Evolutionary conservation across 768 basidiomycete genomes (phyloP).

Genomic region (Rhizopogon vulgaris): DNA sequence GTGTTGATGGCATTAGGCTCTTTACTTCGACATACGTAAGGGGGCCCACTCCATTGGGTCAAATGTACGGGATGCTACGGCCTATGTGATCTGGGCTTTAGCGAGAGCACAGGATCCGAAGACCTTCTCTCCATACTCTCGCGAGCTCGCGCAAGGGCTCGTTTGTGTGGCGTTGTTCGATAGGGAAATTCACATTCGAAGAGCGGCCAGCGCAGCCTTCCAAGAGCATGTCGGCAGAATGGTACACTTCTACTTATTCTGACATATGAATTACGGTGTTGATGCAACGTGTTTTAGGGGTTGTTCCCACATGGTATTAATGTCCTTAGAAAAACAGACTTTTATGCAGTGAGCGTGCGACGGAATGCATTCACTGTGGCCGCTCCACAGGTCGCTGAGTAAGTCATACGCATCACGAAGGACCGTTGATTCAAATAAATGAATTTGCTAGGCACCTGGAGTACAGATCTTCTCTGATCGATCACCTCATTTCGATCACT

Average conservation of each 20-base stretch:
- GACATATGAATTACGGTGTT: slow-evolving; percentile 8
- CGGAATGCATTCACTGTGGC: slow-evolving; percentile 81
- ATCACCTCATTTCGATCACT: slow-evolving; percentile 69
- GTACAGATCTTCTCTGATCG: slow-evolving; percentile 63
- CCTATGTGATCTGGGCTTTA: slow-evolving; percentile 93
- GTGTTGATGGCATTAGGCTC: slow-evolving; percentile 46
- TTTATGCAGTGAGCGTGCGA: slow-evolving; percentile 86
- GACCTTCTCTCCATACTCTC: slow-evolving; percentile 54
- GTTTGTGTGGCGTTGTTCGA: slow-evolving; percentile 84
- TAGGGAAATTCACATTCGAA: slow-evolving; percentile 88
- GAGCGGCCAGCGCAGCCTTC: slow-evolving; percentile 95
- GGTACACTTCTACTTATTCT: slow-evolving; percentile 37
- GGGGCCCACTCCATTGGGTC: slow-evolving; percentile 92
- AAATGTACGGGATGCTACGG: slow-evolving; percentile 89
- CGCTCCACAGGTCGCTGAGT: slow-evolving; percentile 86
- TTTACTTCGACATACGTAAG: slow-evolving; percentile 89
- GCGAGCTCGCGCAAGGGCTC: slow-evolving; percentile 60
- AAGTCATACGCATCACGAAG: slow-evolving; percentile 27
- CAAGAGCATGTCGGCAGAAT: slow-evolving; percentile 95
- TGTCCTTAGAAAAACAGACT: slow-evolving; percentile 87
- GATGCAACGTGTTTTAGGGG: slow-evolving; percentile 42
- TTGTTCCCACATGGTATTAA: slow-evolving; percentile 93
- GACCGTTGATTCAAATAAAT: slow-evolving; percentile 6
- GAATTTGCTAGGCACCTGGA: slow-evolving; percentile 55
- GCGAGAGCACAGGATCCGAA: slow-evolving; percentile 68